Evolutionary conservation across 1,284 basidiomycete genomes (phyloP).

Genomic region (Trametes pubescens): DNA sequence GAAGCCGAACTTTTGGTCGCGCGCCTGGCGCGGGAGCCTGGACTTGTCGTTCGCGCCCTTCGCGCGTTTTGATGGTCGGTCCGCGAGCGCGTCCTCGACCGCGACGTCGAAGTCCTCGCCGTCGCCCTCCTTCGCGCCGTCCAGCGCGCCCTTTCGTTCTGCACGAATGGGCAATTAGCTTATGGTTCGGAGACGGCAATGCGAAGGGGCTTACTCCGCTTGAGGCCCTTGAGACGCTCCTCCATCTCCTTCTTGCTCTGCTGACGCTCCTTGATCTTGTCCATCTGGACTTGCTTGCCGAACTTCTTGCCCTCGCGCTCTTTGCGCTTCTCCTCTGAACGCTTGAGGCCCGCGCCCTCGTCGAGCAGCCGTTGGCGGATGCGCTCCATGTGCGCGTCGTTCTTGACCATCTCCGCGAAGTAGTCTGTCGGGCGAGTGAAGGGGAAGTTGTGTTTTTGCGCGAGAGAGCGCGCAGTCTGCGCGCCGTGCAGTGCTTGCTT

Average conservation of each 20-base stretch:
- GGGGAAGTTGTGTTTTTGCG: constrained; percentile 78
- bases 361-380: constrained; percentile 92
- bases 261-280: constrained; percentile 85
- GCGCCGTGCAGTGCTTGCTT: constrained; percentile 93
- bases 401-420: constrained; percentile 99
- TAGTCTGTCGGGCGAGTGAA: constrained; percentile 96
- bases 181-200: constrained; percentile 14
- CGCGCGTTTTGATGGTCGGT: constrained; percentile 72
- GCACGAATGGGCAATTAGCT: constrained; percentile 8
- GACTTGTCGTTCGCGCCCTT: constrained; percentile 47
- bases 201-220: constrained; percentile 74
- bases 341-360: constrained; percentile 90
- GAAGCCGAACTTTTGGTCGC: constrained; percentile 86
- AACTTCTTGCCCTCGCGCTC: constrained; percentile 98
- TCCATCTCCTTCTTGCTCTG: constrained; percentile 83
- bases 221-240: constrained; percentile 83
- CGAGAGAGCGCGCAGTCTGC: constrained; percentile 77
- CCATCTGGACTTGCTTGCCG: constrained; percentile 94
- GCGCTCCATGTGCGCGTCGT: constrained; percentile 97
- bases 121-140: constrained; percentile 69
- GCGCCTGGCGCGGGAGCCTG: constrained; percentile 66
- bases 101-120: constrained; percentile 86
- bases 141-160: constrained; percentile 88
- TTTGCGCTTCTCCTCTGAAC: constrained; percentile 89
- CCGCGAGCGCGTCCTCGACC: constrained; percentile 85